Percentiles rank a stretch among this genome's conserved stretches.
Conservation (phyloP, 1,139 yeast species). For the Hansenula lynferdii region DNA sequence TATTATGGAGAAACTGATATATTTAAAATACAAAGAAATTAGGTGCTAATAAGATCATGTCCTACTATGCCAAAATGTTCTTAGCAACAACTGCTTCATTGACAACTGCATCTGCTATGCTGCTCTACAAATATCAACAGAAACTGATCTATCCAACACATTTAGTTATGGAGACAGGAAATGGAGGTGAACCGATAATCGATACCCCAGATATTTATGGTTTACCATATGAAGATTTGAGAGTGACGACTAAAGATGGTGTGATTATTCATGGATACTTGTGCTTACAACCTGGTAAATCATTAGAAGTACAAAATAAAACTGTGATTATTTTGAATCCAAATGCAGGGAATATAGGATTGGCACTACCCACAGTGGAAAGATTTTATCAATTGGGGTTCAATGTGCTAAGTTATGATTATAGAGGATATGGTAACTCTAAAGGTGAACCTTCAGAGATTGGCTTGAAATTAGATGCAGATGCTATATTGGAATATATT, state of each 20-base stretch:
- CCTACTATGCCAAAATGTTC: constrained; percentile 24
- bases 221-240: constrained; percentile 62
- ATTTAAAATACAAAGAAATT: too few species aligned
- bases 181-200: constrained; percentile 68
- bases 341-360: constrained; percentile 97
- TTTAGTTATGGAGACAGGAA: constrained; percentile 47
- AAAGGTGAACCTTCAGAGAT: constrained; percentile 73
- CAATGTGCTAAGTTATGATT: constrained; percentile 83
- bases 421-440: constrained; percentile 88
- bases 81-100: constrained; percentile 25
- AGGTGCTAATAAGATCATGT: too few species aligned
- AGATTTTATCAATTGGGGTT: constrained; percentile 63
- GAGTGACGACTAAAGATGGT: constrained; percentile 66
- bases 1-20: too few species aligned
- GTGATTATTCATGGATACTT: constrained; percentile 45
- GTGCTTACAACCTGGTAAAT: constrained; percentile 31
- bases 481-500: constrained; percentile 61
- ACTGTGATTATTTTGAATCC: constrained; percentile 83
- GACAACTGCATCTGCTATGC: constrained; percentile 37
- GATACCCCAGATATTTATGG: constrained; percentile 74
- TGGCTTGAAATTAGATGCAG: constrained; percentile 84
- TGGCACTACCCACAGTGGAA: constrained; percentile 78
- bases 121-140: constrained; percentile 64
- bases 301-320: constrained; percentile 30
- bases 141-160: constrained; percentile 64